phyloP scores from a whole-genome alignment of 1,284 basidiomycete genomes.

The Puccinia coronata region DNA sequence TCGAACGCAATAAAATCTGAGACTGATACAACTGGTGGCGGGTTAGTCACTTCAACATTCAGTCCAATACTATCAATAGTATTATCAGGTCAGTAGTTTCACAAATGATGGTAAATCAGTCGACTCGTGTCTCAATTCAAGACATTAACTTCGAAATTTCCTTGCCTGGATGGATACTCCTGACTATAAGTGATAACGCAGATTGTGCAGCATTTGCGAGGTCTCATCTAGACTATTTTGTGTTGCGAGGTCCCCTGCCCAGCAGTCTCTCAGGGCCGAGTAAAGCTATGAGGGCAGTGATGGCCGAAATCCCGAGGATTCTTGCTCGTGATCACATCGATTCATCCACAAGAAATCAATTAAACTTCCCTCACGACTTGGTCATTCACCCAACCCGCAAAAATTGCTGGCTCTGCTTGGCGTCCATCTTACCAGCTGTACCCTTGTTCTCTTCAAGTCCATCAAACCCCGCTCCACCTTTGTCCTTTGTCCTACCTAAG shows the following conservation, averaged over 20 bases:
- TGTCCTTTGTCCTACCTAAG: constrained; percentile 6
- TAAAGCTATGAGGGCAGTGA: constrained; percentile 21
- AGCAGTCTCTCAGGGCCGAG: neutral
- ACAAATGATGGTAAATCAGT: constrained; percentile 19
- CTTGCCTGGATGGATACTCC: constrained; percentile 43
- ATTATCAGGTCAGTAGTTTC: constrained; percentile 35
- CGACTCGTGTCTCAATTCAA: neutral
- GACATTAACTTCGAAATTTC: neutral
- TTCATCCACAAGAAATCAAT: neutral
- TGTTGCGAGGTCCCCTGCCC: neutral
- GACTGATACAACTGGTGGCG: neutral
- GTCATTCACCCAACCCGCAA: constrained; percentile 35
- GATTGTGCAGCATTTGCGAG: constrained; percentile 35
- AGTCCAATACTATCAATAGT: constrained; percentile 4
- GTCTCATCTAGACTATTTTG: constrained; percentile 21
- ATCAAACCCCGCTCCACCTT: neutral
- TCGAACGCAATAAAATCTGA: neutral
- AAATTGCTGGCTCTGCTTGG: constrained; percentile 35
- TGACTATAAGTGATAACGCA: constrained; percentile 27
- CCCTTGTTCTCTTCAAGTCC: constrained; percentile 10
- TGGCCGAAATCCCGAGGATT: constrained; percentile 23
- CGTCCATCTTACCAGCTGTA: constrained; percentile 32
- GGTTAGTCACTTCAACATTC: neutral
- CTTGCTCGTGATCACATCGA: constrained; percentile 23
- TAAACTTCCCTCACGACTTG: neutral